Evolutionary conservation across 2,329 filamentous ascomycete genomes (phyloP).

Genomic region (Colletotrichum filicis): DNA sequence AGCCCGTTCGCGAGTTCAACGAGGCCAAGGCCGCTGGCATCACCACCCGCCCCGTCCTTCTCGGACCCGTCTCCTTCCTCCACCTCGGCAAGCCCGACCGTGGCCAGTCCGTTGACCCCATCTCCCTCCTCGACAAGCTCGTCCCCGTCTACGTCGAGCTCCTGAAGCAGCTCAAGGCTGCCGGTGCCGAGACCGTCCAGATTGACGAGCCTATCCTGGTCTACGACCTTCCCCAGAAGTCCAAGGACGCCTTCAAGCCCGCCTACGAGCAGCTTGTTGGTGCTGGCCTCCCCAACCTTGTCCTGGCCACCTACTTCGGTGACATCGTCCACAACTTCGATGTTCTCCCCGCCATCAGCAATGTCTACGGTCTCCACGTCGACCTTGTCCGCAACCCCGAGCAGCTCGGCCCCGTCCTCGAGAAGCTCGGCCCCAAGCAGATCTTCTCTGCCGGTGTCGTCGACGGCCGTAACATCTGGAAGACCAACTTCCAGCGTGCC

Average conservation of each 20-base stretch:
- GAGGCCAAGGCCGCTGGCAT: slow-evolving; percentile 99
- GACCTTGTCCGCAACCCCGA: slow-evolving; percentile 98
- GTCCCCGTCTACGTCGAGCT: slow-evolving; percentile 95
- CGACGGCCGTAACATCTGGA: slow-evolving; percentile 99
- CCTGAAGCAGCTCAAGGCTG: slow-evolving; percentile 91
- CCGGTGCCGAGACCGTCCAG: slow-evolving; percentile 95
- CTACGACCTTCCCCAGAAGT: slow-evolving; percentile 89
- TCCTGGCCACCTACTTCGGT: slow-evolving; percentile 98
- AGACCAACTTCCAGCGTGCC: slow-evolving; percentile 97
- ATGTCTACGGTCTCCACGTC: slow-evolving; percentile 81
- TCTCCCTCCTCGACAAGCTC: slow-evolving; percentile 92
- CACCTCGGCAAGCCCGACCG: slow-evolving; percentile 98
- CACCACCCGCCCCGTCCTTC: slow-evolving; percentile 89
- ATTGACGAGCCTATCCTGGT: slow-evolving; percentile 98
- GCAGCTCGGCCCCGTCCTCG: slow-evolving; percentile 89
- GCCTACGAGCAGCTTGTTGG: slow-evolving; percentile 89
- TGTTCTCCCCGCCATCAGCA: slow-evolving; percentile 75
- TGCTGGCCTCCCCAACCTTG: slow-evolving; percentile 86
- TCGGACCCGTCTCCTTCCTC: slow-evolving; percentile 98
- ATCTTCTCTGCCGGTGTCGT: slow-evolving; percentile 95
- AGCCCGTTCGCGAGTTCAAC: slow-evolving; percentile 93
- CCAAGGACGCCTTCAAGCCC: slow-evolving; percentile 98
- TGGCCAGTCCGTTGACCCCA: slow-evolving; percentile 91
- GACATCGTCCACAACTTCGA: slow-evolving; percentile 99
- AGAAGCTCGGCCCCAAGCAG: slow-evolving; percentile 87